Base-by-base conservation (phyloP, 83 land plant species). In the Diphasiastrum complanatum region DNA sequence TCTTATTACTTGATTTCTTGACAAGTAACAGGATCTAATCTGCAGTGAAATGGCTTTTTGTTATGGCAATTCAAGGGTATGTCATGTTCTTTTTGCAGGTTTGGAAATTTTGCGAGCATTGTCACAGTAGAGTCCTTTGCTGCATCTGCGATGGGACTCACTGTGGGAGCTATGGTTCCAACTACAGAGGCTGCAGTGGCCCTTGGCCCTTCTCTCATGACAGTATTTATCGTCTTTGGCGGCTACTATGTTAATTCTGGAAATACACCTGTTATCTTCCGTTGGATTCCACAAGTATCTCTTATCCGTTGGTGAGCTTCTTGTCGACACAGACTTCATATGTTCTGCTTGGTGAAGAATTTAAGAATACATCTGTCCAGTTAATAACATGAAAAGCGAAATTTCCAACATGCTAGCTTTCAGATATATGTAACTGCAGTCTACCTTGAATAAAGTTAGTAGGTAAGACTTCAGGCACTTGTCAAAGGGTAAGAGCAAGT, bases 71-170 rank as follows among this genome's bases (percentile, higher is more conserved):
- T n/a, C n/a, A n/a, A n/a, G n/a, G n/a, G n/a, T n/a, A n/a, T n/a
- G n/a, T n/a, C n/a, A n/a, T n/a, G n/a, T n/a, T n/a, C n/a, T n/a
- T n/a, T n/a, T n/a, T n/a, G 33, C 75, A 91, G 97, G 73, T 95
- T 95, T 81, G 81, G 76, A 30, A 80, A 70, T 27, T 95, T 89
- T 64, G 85, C 90, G 67, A 81, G 85, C 29, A 73, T 95, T 20
- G 79, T 89, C 40, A 95, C 97, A 0, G 81, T 77, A 36, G 97
- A 95, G 67, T 85, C 99, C 34, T 95, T 95, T 78, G 80, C 97
- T 54, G 99, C 99, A 33, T 95, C 99, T 59, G 99, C 99, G n/a
- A 95, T 95, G 99, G 99, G 99, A 28, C 78, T 95, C 23, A 84
- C 97, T 47, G 99, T 95, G 31, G 99, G 99, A 25, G 99, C 99